Percentiles rank a stretch among this genome's conserved stretches.
Conservation (phyloP, 371 early-diverging fungal species). For the Mucor irregularis region DNA sequence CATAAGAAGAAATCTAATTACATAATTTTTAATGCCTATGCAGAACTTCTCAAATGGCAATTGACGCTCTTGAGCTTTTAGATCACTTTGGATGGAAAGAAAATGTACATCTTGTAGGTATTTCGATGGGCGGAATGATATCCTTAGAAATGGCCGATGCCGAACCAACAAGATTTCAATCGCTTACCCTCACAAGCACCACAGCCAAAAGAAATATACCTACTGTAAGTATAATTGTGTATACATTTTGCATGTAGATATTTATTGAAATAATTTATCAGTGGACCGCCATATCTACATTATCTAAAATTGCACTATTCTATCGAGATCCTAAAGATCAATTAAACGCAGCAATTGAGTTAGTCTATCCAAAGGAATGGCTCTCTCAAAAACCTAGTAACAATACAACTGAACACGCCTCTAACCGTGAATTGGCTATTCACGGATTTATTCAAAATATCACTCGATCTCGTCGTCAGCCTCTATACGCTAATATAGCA, state of each 20-base stretch:
- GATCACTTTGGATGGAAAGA: constrained; percentile 65
- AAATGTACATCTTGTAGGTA: constrained; percentile 67
- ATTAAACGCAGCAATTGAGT: constrained; percentile 34
- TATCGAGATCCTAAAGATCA: constrained; percentile 35
- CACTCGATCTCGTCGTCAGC: constrained; percentile 29
- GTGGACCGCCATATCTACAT: constrained; percentile 37
- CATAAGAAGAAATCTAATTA: neutral
- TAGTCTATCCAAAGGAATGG: constrained; percentile 42
- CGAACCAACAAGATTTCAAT: constrained; percentile 36
- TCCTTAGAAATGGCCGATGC: constrained; percentile 56
- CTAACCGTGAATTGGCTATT: constrained; percentile 37
- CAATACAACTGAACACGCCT: constrained; percentile 8
- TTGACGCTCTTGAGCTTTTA: constrained; percentile 63
- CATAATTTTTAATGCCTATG: neutral
- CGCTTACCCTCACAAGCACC: constrained; percentile 47
- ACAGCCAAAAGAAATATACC: constrained; percentile 44
- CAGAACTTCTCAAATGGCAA: constrained; percentile 70
- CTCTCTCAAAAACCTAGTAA: constrained; percentile 20
- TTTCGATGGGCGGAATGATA: constrained; percentile 84
- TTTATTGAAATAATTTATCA: neutral
- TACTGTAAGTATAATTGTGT: constrained; percentile 30
- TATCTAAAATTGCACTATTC: constrained; percentile 33
- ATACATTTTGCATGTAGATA: neutral
- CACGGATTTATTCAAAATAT: constrained; percentile 24
- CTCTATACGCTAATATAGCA: constrained; percentile 34